These are phyloP conservation scores for Thraustochytrium sp. DNA, from an alignment of 352 stramenopile species.

Conservation along the genomic window DNA sequence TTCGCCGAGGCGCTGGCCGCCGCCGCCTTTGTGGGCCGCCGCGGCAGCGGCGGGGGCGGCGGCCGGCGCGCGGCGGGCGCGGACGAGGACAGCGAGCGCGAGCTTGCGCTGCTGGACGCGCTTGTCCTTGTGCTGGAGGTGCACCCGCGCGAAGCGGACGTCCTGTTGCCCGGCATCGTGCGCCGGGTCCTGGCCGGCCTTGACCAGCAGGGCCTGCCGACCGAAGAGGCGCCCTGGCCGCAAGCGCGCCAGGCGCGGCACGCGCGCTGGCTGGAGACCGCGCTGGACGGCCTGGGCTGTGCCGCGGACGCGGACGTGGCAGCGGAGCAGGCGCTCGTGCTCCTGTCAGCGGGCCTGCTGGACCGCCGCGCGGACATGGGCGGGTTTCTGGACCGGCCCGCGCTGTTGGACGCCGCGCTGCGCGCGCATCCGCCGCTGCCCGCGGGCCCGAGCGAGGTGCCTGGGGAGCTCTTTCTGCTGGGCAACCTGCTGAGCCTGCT, in stretches of 20 bases:
- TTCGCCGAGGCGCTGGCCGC: not conserved
- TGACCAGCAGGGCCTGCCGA: not conserved
- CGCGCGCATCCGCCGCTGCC: conserved; percentile 45
- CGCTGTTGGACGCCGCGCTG: not conserved
- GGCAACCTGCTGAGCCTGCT: conserved; percentile 21
- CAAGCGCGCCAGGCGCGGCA: conserved; percentile 37
- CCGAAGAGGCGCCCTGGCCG: not conserved
- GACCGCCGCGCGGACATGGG: conserved; percentile 57
- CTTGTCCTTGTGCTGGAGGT: not conserved
- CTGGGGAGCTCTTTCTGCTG: conserved; percentile 50
- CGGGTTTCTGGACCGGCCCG: conserved; percentile 50
- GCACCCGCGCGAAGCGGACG: conserved; percentile 40
- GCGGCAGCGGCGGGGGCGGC: too few relatives aligned
- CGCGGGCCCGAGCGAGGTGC: conserved; percentile 55
- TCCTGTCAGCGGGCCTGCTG: not conserved
- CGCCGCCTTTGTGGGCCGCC: too few relatives aligned
- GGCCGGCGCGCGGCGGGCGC: too few relatives aligned
- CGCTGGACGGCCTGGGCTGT: conserved; percentile 39
- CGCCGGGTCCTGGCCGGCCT: not conserved
- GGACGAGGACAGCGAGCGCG: too few relatives aligned
- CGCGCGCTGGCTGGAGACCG: conserved; percentile 60
- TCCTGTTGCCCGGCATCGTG: conserved; percentile 43
- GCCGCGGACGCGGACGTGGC: conserved; percentile 56
- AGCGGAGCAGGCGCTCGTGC: conserved; percentile 57
- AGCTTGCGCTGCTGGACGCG: not conserved